Conservation (phyloP, 2,329 filamentous ascomycete genomes). For the Claviceps cyperi region DNA sequence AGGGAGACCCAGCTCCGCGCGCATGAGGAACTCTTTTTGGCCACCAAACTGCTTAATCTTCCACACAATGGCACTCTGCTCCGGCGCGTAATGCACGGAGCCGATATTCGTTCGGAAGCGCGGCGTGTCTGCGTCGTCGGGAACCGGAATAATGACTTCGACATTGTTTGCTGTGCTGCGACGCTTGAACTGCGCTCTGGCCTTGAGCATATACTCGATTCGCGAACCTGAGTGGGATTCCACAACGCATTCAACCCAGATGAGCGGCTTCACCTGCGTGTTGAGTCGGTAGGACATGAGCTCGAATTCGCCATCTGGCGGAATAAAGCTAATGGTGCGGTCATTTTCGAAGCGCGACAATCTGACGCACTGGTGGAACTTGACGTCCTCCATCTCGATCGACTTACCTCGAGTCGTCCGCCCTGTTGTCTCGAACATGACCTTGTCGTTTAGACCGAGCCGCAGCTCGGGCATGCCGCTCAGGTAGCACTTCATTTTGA, state of each 20-base stretch:
- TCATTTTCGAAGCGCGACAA: conserved; percentile 96
- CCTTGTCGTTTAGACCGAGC: conserved; percentile 92
- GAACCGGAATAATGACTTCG: conserved; percentile 92
- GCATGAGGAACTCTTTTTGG: conserved; percentile 97
- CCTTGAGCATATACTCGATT: conserved; percentile 99
- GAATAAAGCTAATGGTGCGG: conserved; percentile 96
- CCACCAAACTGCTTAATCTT: conserved; percentile 99
- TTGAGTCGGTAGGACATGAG: conserved; percentile 98
- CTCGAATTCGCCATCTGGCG: conserved; percentile 96
- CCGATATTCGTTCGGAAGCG: conserved; percentile 96
- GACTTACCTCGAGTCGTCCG: conserved; percentile 88
- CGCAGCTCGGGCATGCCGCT: conserved; percentile 96
- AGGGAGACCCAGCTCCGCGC: conserved; percentile 84
- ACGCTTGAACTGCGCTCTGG: conserved; percentile 94
- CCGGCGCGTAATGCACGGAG: conserved; percentile 90
- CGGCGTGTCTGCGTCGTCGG: conserved; percentile 90
- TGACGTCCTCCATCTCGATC: conserved; percentile 99
- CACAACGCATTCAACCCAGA: conserved; percentile 97
- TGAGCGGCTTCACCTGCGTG: conserved; percentile 94
- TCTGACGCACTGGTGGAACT: conserved; percentile 96
- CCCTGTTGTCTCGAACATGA: conserved; percentile 98
- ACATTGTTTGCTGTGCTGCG: conserved; percentile 97
- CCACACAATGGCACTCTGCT: conserved; percentile 96
- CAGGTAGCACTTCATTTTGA: conserved; percentile 99
- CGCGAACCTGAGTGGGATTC: conserved; percentile 89